Conservation (phyloP, 345 rosid species). For the Gossypium rotundifolium region DNA sequence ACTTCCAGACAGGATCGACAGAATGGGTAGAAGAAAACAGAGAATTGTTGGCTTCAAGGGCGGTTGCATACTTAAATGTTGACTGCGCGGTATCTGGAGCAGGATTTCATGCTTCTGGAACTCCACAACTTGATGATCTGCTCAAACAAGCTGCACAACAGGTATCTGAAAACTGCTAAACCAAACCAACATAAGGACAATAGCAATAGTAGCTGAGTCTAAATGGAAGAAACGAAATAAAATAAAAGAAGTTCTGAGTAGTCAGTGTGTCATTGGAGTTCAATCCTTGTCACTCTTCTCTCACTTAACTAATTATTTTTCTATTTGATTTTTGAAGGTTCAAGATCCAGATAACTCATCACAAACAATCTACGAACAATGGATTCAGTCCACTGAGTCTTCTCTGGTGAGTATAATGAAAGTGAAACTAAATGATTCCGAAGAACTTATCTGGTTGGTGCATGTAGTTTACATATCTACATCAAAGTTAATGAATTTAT, state of each 20-base stretch:
- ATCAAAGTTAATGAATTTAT: not conserved
- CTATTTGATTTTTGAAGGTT: slow-evolving; percentile 39
- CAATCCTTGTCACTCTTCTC: slow-evolving; percentile 2
- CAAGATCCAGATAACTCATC: slow-evolving; percentile 70
- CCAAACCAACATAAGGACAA: not conserved
- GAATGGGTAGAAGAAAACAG: slow-evolving; percentile 93
- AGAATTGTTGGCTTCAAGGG: slow-evolving; percentile 54
- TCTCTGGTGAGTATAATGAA: slow-evolving; percentile 37
- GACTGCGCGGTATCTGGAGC: slow-evolving; percentile 58
- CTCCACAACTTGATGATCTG: slow-evolving; percentile 80
- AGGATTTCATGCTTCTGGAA: slow-evolving; percentile 58
- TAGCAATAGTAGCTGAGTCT: not conserved
- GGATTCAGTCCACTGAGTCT: slow-evolving; percentile 37
- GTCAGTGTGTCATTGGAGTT: not conserved
- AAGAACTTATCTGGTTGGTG: not conserved
- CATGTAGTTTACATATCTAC: not conserved
- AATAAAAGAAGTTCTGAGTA: too few relatives aligned
- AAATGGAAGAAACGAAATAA: too few relatives aligned
- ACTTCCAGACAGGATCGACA: slow-evolving; percentile 71
- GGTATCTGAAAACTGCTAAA: slow-evolving; percentile 32
- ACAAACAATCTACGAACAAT: slow-evolving; percentile 56
- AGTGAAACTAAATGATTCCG: not conserved
- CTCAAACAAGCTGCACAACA: slow-evolving; percentile 50
- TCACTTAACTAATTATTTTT: slow-evolving; percentile 8
- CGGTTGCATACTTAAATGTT: slow-evolving; percentile 73